Evolutionary conservation across 257 asterid genomes (phyloP), one percentile per base, ranked within the genome.

Genomic region (Fraxinus pennsylvanica): DNA sequence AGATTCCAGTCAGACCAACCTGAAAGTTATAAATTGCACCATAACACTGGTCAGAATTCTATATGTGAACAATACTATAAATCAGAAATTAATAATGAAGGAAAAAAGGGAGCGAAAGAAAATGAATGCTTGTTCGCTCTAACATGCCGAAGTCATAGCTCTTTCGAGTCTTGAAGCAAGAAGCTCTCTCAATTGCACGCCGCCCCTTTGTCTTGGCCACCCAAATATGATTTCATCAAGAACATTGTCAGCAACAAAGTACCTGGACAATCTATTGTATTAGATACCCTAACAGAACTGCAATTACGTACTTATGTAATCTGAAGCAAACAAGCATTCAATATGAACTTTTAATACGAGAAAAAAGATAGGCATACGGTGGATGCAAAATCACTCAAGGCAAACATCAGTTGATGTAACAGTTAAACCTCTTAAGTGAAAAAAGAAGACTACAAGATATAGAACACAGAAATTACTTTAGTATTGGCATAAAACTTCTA

Each of bases 141-240:
- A 74, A 65, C 21, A 33, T 92, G 92, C 98, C 91, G 91, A 90
- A 79, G 91, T 83, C 88, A 95, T 86, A 74, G 96, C 97, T 82
- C 89, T 93, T 33, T 91, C 92, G 79, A 93, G 96, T 84, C 91
- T 93, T 65, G 89, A 92, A 68, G 96, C 91, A 87, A 95, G 97
- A 74, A 88, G 89, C 82, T 95, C 99, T 82, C 88, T 91, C 84
- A 84, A 78, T 82, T 91, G 94, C 81, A 85, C 77, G 74, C 96
- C 94, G 77, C 90, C 94, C 75, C 76, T 87, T 87, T 90, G 94
- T 81, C 98, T 87, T 81, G 98, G 94, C 98, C 98, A 95, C 43
- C 98, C 99, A 86, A 93, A 95, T 85, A 89, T 88, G 72, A 95
- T 87, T 81, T 95, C 99, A 85, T 90, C 97, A 66, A 95, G 94